Conservation (phyloP, 352 stramenopile genomes). For the Phytophthora ohioensis region DNA sequence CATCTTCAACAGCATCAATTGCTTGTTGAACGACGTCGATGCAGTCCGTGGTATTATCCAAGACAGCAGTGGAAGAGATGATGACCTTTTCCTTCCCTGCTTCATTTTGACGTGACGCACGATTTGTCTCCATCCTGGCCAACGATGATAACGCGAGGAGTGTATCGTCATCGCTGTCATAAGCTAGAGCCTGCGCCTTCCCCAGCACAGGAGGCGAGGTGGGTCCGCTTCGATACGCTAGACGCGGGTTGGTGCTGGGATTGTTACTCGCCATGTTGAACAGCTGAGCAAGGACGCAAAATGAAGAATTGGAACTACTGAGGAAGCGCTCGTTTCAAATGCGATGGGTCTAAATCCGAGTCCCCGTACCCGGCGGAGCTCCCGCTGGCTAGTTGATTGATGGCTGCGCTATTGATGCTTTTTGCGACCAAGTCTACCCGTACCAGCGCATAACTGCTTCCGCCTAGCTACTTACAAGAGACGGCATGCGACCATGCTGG, state of each 20-base stretch:
- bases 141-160: constrained; percentile 40
- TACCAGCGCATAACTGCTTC: constrained; percentile 35
- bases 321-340: constrained; percentile 34
- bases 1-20: constrained; percentile 36
- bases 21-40: constrained; percentile 39
- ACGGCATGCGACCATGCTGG: constrained; percentile 17
- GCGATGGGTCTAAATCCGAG: constrained; percentile 31
- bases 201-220: constrained; percentile 11
- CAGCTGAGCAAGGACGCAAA: constrained; percentile 31
- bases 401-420: constrained; percentile 24
- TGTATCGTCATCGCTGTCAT: constrained; percentile 43
- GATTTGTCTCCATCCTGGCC: constrained; percentile 37
- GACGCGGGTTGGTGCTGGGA: constrained; percentile 10
- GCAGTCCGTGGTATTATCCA: constrained; percentile 18
- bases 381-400: constrained; percentile 14
- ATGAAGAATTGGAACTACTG: constrained; percentile 22
- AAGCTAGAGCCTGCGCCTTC: constrained; percentile 13
- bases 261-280: constrained; percentile 47
- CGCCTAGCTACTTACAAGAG: neutral
- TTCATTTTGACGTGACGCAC: constrained; percentile 16
- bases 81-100: constrained; percentile 11
- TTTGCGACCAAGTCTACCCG: constrained; percentile 25
- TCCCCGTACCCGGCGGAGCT: neutral
- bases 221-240: constrained; percentile 12
- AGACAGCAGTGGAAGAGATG: constrained; percentile 3